phyloP scores from a whole-genome alignment of 352 stramenopile species.

The Phytopythium montanum region DNA sequence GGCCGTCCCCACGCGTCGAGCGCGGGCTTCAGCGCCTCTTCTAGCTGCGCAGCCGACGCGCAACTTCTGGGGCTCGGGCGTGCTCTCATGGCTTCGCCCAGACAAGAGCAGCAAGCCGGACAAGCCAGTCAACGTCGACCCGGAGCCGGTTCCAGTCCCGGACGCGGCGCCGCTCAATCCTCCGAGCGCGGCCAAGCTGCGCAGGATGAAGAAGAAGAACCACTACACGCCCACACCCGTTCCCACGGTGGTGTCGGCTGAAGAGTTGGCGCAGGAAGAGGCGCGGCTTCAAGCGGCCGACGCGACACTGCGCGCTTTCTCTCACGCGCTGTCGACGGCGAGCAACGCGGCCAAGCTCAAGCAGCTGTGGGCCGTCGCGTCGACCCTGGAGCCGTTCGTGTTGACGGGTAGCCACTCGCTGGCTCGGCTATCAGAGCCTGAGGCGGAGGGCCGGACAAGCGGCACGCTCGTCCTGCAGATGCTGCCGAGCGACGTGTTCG shows the following conservation, averaged over 20 bases:
- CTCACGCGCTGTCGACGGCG: conserved; percentile 14
- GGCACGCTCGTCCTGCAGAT: conserved; percentile 27
- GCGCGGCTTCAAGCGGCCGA: conserved; percentile 6
- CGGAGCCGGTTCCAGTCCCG: not conserved
- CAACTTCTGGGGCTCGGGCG: conserved; percentile 31
- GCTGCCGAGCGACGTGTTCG: conserved; percentile 28
- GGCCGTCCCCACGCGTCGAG: not conserved
- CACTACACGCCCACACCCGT: not conserved
- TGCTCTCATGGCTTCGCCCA: conserved; percentile 35
- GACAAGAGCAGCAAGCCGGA: not conserved
- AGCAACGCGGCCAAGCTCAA: conserved; percentile 14
- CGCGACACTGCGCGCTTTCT: conserved; percentile 21
- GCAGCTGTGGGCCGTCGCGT: conserved; percentile 23
- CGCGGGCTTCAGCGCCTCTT: not conserved
- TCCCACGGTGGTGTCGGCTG: not conserved
- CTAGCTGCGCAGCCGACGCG: conserved; percentile 14
- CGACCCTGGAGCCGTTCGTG: conserved; percentile 26
- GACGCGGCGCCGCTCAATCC: not conserved
- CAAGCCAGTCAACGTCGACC: too few species aligned
- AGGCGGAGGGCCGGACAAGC: conserved; percentile 1
- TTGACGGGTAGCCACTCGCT: conserved; percentile 9
- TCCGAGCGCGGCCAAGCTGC: not conserved
- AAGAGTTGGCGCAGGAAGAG: conserved; percentile 1
- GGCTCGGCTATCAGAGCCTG: conserved; percentile 9
- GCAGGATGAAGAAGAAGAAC: not conserved